phyloP scores from a whole-genome alignment of 345 rosid species.

The Cardiospermum halicacabum region DNA sequence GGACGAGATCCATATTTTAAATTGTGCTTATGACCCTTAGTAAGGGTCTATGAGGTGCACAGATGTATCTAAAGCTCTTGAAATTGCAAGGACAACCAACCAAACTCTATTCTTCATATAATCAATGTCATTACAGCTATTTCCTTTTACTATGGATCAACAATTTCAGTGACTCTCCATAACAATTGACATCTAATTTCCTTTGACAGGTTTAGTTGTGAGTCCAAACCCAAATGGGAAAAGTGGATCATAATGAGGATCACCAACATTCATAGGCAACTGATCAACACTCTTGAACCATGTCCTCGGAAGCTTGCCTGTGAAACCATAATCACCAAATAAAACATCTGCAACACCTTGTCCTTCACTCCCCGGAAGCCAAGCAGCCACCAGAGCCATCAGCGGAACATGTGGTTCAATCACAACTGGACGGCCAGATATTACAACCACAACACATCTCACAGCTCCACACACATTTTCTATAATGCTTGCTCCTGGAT shows the following conservation, averaged over 20 bases:
- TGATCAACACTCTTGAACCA: conserved; percentile 66
- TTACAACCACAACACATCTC: conserved; percentile 33
- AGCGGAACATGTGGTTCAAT: conserved; percentile 27
- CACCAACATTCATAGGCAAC: conserved; percentile 64
- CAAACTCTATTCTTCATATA: background rate
- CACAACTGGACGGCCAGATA: conserved; percentile 43
- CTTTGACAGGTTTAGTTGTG: conserved; percentile 20
- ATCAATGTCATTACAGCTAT: background rate
- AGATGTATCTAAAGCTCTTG: too few species aligned
- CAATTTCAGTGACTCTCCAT: background rate
- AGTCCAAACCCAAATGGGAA: conserved; percentile 63
- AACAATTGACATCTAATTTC: too few species aligned
- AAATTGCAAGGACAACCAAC: background rate
- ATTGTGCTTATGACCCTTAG: too few species aligned
- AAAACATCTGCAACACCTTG: conserved; percentile 48
- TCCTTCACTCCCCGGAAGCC: conserved; percentile 60
- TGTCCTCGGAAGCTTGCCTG: conserved; percentile 46
- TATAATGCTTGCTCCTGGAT: conserved; percentile 34
- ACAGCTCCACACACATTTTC: conserved; percentile 33
- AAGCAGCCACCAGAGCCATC: conserved; percentile 40
- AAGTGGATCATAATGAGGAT: conserved; percentile 52
- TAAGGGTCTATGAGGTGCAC: background rate
- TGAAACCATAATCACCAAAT: conserved; percentile 48
- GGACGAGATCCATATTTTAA: too few species aligned
- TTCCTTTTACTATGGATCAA: background rate